Evolutionary conservation across 2,329 filamentous ascomycete genomes (phyloP), one percentile per base, ranked within the genome.

Genomic region (Waltergamsia citrina): DNA sequence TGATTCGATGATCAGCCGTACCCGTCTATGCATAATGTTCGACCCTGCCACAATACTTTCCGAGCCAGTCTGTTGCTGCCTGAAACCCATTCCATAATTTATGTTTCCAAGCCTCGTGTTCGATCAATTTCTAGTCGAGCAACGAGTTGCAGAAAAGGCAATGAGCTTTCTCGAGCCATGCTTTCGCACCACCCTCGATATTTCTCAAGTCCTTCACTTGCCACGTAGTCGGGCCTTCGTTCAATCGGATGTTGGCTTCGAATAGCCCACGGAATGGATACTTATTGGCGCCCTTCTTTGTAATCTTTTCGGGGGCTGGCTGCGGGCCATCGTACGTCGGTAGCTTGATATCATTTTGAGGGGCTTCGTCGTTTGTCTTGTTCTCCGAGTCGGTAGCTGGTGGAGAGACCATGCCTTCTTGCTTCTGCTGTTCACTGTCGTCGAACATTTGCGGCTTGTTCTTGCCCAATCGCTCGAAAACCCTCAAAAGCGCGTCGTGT

Each of bases 201-300:
- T 58, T 55, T 30, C 72, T 60, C 29, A 74, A 50, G 42, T 76
- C 72, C 18, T 50, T 61, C 33, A 76, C 64, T 41, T 72, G 65
- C 33, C 74, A 60, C 16, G 60, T 49, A 1, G 69, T 65, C 14
- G 67, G 65, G 4, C 60, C 64, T 4, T 56, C 52, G 25, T 65
- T 63, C 46, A 68, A 63, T 40, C 59, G 57, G 17, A 76, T 54
- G 3, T 51, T 56, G 4, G 66, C 72, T 32, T 69, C 58, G 36
- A 76, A 76, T 5, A 69, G 50, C 0, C 65, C 67, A 26, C 64
- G 53, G 46, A 72, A 75, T 29, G 35, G 29, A 31, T 33, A 32
- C 24, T 29, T 28, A 19, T 37, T 35, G 14, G 17, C 11, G 11
- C 24, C 27, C 25, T 38, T 38, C 23, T 24, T 29, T 10, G 33